Conservation (phyloP, 768 basidiomycete genomes). For the Lepiota subincarnata region DNA sequence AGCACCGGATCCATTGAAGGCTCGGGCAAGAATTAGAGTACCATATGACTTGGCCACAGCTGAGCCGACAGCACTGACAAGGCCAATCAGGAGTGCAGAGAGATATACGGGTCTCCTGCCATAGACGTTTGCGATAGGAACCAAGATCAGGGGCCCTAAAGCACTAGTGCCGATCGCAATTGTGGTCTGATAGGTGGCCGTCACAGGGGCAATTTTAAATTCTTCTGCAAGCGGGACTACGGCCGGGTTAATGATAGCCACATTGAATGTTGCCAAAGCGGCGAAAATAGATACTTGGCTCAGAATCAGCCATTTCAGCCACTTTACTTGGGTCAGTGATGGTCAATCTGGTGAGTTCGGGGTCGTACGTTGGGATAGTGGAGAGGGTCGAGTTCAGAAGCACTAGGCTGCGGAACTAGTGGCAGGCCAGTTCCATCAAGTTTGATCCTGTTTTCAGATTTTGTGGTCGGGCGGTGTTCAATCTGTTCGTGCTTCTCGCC, state of each 20-base stretch:
- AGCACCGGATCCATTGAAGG: slow-evolving; percentile 33
- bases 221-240: slow-evolving; percentile 33
- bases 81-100: slow-evolving; percentile 30
- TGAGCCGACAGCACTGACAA: slow-evolving; percentile 29
- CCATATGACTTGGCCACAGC: slow-evolving; percentile 29
- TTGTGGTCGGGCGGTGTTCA: background rate
- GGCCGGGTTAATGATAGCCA: slow-evolving; percentile 35
- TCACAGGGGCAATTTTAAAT: slow-evolving; percentile 31
- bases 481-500: background rate
- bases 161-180: slow-evolving; percentile 32
- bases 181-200: slow-evolving; percentile 37
- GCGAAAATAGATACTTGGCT: slow-evolving; percentile 30
- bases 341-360: background rate
- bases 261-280: slow-evolving; percentile 33
- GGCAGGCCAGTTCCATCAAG: slow-evolving; percentile 7
- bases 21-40: slow-evolving; percentile 29
- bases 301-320: slow-evolving; percentile 31
- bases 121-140: slow-evolving; percentile 38
- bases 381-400: slow-evolving; percentile 30
- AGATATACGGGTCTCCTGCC: slow-evolving; percentile 35
- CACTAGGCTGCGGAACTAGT: slow-evolving; percentile 3
- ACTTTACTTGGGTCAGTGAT: slow-evolving; percentile 19
- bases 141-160: slow-evolving; percentile 33
- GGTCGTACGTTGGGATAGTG: slow-evolving; percentile 33
- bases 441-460: background rate